These are phyloP conservation scores for Umbelopsis isabellina DNA, from an alignment of 192 early-diverging fungal species.

Conservation along the genomic window DNA sequence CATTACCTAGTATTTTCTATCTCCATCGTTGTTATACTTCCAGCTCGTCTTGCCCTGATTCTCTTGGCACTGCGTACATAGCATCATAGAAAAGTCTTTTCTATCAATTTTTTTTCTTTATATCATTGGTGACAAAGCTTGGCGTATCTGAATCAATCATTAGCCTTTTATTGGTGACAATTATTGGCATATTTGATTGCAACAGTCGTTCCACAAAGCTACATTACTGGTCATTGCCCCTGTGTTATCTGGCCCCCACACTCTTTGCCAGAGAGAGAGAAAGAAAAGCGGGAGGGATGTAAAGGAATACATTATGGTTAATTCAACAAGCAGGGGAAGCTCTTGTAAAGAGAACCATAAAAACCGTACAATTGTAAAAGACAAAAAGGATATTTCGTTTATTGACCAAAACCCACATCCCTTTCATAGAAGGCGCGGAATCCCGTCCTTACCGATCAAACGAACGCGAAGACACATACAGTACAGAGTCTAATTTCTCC, in stretches of 20 bases:
- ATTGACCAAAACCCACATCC: conserved; percentile 1
- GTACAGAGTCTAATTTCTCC: background rate
- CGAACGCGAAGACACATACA: background rate
- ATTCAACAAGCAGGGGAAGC: too few relatives aligned
- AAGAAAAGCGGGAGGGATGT: background rate
- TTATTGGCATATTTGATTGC: background rate
- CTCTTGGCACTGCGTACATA: too few relatives aligned
- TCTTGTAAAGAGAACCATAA: too few relatives aligned
- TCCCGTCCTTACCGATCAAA: background rate
- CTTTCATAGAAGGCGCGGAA: conserved; percentile 8
- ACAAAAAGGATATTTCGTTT: background rate
- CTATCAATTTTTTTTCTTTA: too few relatives aligned
- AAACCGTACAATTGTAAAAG: too few relatives aligned
- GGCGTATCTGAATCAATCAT: background rate
- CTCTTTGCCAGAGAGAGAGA: background rate
- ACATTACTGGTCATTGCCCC: background rate
- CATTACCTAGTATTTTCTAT: too few relatives aligned
- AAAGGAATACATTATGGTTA: background rate
- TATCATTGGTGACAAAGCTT: too few relatives aligned
- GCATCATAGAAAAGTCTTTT: too few relatives aligned
- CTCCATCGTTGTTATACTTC: too few relatives aligned
- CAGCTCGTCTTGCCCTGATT: too few relatives aligned
- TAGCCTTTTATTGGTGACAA: background rate
- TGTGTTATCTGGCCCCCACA: background rate
- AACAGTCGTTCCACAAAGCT: background rate